Percentiles rank a stretch among this genome's conserved stretches.
Conservation (phyloP, 345 rosid genomes). For the Pugionium cornutum region DNA sequence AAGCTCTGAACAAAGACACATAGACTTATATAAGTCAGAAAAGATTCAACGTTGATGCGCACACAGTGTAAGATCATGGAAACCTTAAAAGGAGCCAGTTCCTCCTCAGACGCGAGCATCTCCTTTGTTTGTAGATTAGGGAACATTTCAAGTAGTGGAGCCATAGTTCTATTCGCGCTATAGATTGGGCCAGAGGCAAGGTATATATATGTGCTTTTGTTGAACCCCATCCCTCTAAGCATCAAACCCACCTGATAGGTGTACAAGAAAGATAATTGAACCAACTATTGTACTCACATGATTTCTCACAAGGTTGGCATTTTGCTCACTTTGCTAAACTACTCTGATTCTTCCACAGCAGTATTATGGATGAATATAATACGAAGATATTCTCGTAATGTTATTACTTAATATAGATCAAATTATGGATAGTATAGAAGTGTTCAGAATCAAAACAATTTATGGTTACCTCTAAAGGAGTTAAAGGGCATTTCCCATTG, state of each 20-base stretch:
- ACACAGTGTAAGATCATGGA: not conserved
- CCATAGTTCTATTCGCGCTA: conserved; percentile 85
- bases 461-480: conserved; percentile 86
- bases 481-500: conserved; percentile 95
- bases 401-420: too few species aligned
- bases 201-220: conserved; percentile 75
- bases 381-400: not conserved
- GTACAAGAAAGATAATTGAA: conserved; percentile 7
- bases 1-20: conserved; percentile 60
- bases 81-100: conserved; percentile 88
- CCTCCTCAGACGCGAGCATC: conserved; percentile 79
- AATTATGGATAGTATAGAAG: not conserved
- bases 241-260: conserved; percentile 83
- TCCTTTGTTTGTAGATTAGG: conserved; percentile 92
- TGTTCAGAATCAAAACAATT: conserved; percentile 16
- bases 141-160: conserved; percentile 91
- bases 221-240: conserved; percentile 99
- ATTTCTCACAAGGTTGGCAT: too few species aligned
- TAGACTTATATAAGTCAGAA: too few species aligned
- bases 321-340: too few species aligned
- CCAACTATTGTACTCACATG: too few species aligned
- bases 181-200: conserved; percentile 97
- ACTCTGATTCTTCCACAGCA: too few species aligned
- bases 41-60: not conserved
- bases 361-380: not conserved